A percentile compares a stretch with the other conserved stretches of the same genome.
Conservation (phyloP, 1,284 basidiomycete genomes). For the Cryptococcus depauperatus region DNA sequence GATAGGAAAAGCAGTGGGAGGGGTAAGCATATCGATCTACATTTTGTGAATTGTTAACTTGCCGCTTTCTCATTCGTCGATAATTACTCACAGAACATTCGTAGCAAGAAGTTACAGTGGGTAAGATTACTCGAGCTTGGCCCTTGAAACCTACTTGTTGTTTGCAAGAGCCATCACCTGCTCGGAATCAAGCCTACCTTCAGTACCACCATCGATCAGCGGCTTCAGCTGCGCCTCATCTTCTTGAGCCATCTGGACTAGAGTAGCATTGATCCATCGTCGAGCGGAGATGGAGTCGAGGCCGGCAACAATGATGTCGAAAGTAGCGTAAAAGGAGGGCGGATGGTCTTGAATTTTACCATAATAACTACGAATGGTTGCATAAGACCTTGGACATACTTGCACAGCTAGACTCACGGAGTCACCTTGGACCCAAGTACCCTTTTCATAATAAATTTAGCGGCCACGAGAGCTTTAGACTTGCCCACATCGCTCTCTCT, state of each 20-base stretch:
- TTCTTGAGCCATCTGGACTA: slow-evolving; percentile 84
- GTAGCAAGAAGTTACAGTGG: slow-evolving; percentile 92
- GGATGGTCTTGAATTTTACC: slow-evolving; percentile 98
- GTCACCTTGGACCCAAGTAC: slow-evolving; percentile 91
- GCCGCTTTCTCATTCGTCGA: neutral
- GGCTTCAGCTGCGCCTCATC: slow-evolving; percentile 91
- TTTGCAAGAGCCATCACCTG: no score
- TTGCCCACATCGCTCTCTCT: slow-evolving; percentile 75
- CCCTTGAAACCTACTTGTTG: slow-evolving; percentile 79
- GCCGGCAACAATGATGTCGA: slow-evolving; percentile 93
- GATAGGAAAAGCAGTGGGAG: slow-evolving; percentile 93
- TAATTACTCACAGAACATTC: slow-evolving; percentile 65
- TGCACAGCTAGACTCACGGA: slow-evolving; percentile 55
- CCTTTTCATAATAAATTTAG: slow-evolving; percentile 89
- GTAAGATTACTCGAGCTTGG: slow-evolving; percentile 93
- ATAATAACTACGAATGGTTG: slow-evolving; percentile 60
- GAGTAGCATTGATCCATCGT: slow-evolving; percentile 97
- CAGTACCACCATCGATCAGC: slow-evolving; percentile 97
- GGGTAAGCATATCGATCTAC: slow-evolving; percentile 89
- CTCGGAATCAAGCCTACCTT: slow-evolving; percentile 58
- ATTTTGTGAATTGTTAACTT: neutral
- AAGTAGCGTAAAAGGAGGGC: slow-evolving; percentile 92
- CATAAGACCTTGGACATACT: no score
- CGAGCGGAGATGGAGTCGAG: slow-evolving; percentile 96
- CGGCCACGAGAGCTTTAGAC: slow-evolving; percentile 87